Percentiles rank a stretch among this genome's conserved stretches.
phyloP scores from a whole-genome alignment of 139 green algal species.

The Eudorina sp. region DNA sequence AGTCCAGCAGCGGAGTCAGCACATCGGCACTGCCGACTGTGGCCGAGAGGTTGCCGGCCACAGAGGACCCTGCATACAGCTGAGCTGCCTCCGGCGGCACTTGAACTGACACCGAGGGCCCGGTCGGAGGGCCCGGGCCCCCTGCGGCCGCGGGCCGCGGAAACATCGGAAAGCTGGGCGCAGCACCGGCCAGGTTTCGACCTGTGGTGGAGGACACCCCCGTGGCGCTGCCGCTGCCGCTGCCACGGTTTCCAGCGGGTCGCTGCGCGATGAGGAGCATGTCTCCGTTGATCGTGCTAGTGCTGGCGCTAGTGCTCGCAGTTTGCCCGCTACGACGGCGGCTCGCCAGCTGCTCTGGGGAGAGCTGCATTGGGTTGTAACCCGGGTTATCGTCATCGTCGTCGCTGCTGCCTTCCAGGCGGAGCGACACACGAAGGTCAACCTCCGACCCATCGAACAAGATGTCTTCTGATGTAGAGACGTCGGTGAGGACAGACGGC shows the following conservation, averaged over 20 bases:
- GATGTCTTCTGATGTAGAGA: background rate
- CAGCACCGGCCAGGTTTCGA: too few relatives aligned
- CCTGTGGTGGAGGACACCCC: too few relatives aligned
- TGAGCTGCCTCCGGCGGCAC: background rate
- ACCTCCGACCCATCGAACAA: background rate
- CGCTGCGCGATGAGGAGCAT: background rate
- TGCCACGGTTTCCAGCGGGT: background rate
- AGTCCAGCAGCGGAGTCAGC: background rate
- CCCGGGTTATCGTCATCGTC: background rate
- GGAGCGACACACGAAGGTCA: too few relatives aligned
- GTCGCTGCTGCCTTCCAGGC: background rate
- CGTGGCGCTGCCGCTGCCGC: too few relatives aligned
- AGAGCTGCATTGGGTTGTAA: background rate
- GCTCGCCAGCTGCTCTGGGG: slow-evolving; percentile 2
- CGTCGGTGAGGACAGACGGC: background rate
- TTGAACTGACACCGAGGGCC: background rate
- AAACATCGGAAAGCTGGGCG: background rate
- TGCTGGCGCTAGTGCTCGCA: slow-evolving; percentile 33
- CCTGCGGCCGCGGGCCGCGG: background rate
- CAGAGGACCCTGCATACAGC: slow-evolving; percentile 5
- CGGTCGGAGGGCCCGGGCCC: background rate
- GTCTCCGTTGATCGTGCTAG: background rate
- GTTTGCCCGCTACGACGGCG: background rate
- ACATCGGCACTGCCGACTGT: background rate
- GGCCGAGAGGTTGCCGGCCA: background rate